Evolutionary conservation across 1,284 basidiomycete species (phyloP), one percentile per base, ranked within the genome.

Genomic region (Sporisorium exsertum): DNA sequence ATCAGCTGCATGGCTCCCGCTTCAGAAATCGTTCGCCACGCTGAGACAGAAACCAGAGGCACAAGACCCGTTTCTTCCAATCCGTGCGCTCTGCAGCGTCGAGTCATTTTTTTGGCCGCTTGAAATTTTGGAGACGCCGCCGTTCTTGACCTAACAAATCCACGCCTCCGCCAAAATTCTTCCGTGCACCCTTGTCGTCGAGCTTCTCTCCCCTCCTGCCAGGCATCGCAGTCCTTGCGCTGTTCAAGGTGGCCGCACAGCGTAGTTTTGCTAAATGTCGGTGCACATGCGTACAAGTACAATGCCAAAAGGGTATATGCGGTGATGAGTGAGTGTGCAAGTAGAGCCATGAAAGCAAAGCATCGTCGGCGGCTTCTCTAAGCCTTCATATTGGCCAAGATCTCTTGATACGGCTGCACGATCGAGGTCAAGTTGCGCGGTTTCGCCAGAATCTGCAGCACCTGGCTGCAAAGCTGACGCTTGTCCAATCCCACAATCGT

Each of bases 391-490:
- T 64, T 71, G 64, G 64, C 52, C 16, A 78, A 42, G 27, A 76
- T 76, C 45, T 78, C 72, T 27, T 78, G 76, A 37, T 78, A 78
- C 2, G 76, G 76, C 45, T 71, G 69, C 3, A 72, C 72, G 20
- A 78, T 52, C 49, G 72, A 64, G 1, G 69, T 75, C 15, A 78
- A 51, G 55, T 69, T 67, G 51, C 72, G 67, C 27, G 69, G 72
- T 49, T 63, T 58, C 8, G 76, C 76, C 27, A 78, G 59, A n/a
- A 78, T 62, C 46, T 74, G 73, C 49, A 78, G 64, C 32, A 78
- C 76, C 22, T 66, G 58, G n/a, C 67, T 49, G 42, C 73, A 70
- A 37, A 78, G 46, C 26, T 74, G 72, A 18, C 73, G 46, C 61
- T 77, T 77, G 35, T 77, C 75, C 27, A 64, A 55, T 12, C 75